Evolutionary conservation across 441 rosid species (phyloP).

Genomic region (Sinapis alba): DNA sequence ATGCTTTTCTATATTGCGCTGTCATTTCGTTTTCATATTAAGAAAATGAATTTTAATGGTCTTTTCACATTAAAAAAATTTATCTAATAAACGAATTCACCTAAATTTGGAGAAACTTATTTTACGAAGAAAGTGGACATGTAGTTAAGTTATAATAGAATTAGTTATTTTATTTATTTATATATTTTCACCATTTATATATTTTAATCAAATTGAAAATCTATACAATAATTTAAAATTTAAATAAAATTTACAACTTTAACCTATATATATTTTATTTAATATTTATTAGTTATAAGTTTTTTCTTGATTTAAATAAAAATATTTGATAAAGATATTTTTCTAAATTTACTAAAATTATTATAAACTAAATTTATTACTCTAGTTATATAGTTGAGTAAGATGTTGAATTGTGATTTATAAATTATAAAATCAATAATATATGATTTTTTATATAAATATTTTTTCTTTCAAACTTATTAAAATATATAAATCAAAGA

Average conservation of each 20-base stretch:
- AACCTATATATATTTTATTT: no score
- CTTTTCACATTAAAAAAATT: not conserved
- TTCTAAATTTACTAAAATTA: no score
- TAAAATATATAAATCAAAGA: no score
- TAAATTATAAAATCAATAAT: not conserved
- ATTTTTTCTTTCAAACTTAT: not conserved
- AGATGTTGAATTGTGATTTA: not conserved
- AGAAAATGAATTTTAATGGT: not conserved
- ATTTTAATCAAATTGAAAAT: no score
- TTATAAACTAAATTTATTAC: not conserved
- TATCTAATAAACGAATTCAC: not conserved
- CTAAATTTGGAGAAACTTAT: conserved; percentile 18
- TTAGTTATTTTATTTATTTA: not conserved
- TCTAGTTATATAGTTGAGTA: not conserved
- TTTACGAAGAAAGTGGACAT: not conserved
- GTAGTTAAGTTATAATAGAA: not conserved
- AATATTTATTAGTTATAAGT: no score
- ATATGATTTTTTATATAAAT: no score
- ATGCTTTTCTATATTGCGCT: conserved; percentile 9
- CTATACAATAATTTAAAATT: not conserved
- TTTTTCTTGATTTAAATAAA: not conserved
- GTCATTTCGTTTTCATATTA: conserved; percentile 4
- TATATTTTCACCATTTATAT: no score
- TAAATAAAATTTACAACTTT: no score
- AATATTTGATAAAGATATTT: no score